Evolutionary conservation across 31 red algal genomes (phyloP).

Genomic region (Asparagopsis taxiformis): DNA sequence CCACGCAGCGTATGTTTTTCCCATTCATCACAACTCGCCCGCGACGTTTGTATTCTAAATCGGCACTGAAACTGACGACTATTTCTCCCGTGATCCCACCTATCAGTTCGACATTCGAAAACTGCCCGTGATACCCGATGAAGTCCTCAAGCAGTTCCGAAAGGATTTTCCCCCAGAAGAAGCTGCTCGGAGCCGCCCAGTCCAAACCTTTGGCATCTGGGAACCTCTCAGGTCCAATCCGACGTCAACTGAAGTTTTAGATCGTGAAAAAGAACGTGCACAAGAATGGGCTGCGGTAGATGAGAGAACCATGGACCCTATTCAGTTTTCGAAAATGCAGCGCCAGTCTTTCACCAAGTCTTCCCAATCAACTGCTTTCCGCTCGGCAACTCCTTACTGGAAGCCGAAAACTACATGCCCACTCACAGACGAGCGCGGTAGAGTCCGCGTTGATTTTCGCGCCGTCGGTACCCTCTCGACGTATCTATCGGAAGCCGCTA

Average conservation of each 20-base stretch:
- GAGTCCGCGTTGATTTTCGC: conserved; percentile 61
- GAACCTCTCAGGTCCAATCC: conserved; percentile 6
- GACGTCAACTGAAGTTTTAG: not conserved
- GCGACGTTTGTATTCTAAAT: not conserved
- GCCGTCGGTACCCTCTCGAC: conserved; percentile 40
- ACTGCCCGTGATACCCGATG: conserved; percentile 28
- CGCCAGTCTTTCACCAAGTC: conserved; percentile 20
- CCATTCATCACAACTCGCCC: not conserved
- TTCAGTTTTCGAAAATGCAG: conserved; percentile 20
- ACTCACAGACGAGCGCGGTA: conserved; percentile 57
- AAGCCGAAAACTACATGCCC: conserved; percentile 26
- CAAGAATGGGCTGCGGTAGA: conserved; percentile 48
- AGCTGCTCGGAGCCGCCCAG: conserved; percentile 34
- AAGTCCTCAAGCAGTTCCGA: conserved; percentile 55
- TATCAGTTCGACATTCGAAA: conserved; percentile 40
- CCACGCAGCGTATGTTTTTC: conserved; percentile 57
- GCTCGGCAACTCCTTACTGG: not conserved
- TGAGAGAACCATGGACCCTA: conserved; percentile 41
- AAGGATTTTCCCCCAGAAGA: conserved; percentile 43
- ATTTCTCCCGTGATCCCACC: not conserved
- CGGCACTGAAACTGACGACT: not conserved
- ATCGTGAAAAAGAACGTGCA: conserved; percentile 1
- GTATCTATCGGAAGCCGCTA: conserved; percentile 43
- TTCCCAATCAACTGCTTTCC: not conserved
- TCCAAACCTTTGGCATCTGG: conserved; percentile 60